phyloP scores from a whole-genome alignment of 2,329 filamentous ascomycete genomes.

The Stachybotrys echinatus region DNA sequence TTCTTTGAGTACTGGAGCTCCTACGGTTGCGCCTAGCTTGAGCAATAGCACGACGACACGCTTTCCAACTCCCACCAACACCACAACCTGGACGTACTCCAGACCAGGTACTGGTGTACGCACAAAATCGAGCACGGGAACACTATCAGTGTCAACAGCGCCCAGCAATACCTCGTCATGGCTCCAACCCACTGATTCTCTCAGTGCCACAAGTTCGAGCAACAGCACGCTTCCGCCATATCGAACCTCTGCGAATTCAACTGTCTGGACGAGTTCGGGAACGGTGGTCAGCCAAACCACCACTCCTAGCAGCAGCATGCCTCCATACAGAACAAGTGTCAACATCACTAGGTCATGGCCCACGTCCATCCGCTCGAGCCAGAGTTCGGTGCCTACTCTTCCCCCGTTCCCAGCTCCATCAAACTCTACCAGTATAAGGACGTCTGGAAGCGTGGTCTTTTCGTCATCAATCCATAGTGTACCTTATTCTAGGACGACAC shows the following conservation, averaged over 20 bases:
- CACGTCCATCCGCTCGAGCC: neutral
- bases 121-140: neutral
- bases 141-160: neutral
- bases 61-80: neutral
- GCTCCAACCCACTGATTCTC: too few relatives aligned
- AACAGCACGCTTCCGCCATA: neutral
- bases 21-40: neutral
- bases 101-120: neutral
- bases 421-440: neutral
- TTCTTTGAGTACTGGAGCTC: neutral
- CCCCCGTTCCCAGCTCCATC: neutral
- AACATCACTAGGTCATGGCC: neutral
- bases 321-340: neutral
- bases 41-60: neutral
- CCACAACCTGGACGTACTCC: neutral
- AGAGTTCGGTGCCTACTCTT: neutral
- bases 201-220: neutral
- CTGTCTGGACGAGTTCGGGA: neutral
- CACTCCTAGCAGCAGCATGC: neutral
- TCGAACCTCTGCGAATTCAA: neutral
- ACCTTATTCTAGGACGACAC: neutral
- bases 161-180: neutral
- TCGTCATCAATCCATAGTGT: neutral
- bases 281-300: neutral
- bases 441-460: neutral